phyloP scores from a whole-genome alignment of 129 eudicot genomes.

The Flaveria brownii region DNA sequence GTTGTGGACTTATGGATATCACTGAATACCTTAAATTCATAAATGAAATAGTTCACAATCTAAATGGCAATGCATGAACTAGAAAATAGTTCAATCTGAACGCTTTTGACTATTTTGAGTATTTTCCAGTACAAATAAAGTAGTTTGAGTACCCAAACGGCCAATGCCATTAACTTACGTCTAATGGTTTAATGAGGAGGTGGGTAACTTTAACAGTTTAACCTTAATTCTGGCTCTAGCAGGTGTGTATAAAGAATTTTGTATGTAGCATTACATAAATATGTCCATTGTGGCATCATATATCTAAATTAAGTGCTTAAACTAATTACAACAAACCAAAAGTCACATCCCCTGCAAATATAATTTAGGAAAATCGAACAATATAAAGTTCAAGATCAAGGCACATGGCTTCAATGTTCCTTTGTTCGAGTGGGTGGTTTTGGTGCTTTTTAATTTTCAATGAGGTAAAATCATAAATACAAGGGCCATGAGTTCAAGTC shows the following conservation, averaged over 20 bases:
- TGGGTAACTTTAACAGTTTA: neutral
- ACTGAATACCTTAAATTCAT: neutral
- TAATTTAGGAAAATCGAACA: neutral
- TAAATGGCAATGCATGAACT: slow-evolving; percentile 16
- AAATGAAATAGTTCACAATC: slow-evolving; percentile 3
- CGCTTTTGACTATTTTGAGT: neutral
- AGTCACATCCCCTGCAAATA: slow-evolving; percentile 1
- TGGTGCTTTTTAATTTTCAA: neutral
- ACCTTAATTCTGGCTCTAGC: neutral
- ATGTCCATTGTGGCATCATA: no score
- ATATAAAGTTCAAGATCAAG: neutral
- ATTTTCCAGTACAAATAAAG: neutral
- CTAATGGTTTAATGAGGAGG: neutral
- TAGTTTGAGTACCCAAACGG: neutral
- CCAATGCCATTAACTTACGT: neutral
- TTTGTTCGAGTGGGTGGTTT: neutral
- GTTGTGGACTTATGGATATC: neutral
- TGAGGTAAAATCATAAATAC: neutral
- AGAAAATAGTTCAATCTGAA: slow-evolving; percentile 4
- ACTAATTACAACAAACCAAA: neutral
- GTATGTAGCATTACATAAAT: no score
- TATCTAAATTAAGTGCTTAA: neutral
- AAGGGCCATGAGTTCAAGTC: neutral
- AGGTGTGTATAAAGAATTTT: neutral
- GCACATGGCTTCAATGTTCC: neutral